Evolutionary conservation across 1,139 yeast genomes (phyloP), one percentile per base, ranked within the genome.

Genomic region (Eremothecium cymbalariae): DNA sequence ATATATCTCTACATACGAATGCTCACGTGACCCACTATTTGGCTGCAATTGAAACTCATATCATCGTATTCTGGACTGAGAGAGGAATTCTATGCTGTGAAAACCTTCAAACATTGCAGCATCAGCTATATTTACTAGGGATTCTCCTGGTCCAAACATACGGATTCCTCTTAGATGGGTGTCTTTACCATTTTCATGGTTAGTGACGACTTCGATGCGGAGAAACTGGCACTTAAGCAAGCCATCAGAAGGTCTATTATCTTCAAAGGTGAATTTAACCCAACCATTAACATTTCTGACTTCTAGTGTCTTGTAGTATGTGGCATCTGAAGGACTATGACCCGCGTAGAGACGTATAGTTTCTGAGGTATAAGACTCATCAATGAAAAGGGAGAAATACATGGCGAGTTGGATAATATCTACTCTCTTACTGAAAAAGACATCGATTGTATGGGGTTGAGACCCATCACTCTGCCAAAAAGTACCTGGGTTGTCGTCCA

Each of bases 401-500:
- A 93, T 55, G 1, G 86, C 75, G 3, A 93, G 63, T 38, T 85
- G 60, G 39, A 78, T 77, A 4, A 93, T 62, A 14, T 77, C 67
- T 4, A 88, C 94, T 36, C 74, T 68, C 52, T 83, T 86, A 26
- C 90, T 70, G 55, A 93, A 93, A 50, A 77, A 93, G 2, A 86
- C 72, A 33, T 84, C 83, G 9, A 90, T 65, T 19, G 67, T 66
- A 59, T 93, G 98, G 0, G 98, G 98, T 47, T 80, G 86, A n/a
- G 73, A 69, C 20, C 97, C 98, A 56, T 93, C 98, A 34, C 94
- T 82, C 56, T 93, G 98, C 99, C 99, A 93, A 55, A 68, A 88
- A 3, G 78, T 63, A 26, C 70, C 68, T 0, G 94, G 82, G 12
- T 77, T 71, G 50, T 84, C 93, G 36, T 82, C 85, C 21, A 93